Evolutionary conservation across 306 rosid genomes (phyloP).

Genomic region (barrel medic (Medicago truncatula)): DNA sequence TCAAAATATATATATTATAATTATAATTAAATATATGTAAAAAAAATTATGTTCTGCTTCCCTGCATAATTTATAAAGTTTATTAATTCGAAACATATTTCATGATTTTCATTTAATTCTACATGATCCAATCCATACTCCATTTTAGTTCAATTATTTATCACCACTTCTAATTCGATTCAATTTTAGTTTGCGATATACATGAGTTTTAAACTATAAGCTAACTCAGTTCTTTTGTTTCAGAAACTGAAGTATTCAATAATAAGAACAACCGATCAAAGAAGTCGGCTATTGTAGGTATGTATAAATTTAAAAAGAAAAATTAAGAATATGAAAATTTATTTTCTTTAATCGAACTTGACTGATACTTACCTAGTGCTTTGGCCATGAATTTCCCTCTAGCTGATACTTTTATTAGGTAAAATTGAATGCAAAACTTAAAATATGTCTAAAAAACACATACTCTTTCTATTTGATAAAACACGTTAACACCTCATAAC

Average conservation of each 20-base stretch:
- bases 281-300: constrained; percentile 43
- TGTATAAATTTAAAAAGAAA: neutral
- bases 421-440: neutral
- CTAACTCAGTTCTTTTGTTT: constrained; percentile 16
- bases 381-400: neutral
- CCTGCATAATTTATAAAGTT: no score
- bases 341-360: no score
- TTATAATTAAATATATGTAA: no score
- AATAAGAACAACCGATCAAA: neutral
- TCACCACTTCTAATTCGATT: neutral
- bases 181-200: neutral
- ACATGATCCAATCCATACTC: neutral
- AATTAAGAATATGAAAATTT: no score
- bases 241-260: neutral
- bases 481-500: neutral
- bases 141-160: neutral
- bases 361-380: neutral
- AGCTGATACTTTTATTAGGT: neutral
- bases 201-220: neutral
- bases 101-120: neutral
- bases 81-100: neutral
- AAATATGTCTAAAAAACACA: neutral
- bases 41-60: no score
- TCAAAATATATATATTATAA: no score
- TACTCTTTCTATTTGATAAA: neutral